Base-by-base conservation (phyloP, 2,329 filamentous ascomycete species). In the Keithomyces neogunnii region DNA sequence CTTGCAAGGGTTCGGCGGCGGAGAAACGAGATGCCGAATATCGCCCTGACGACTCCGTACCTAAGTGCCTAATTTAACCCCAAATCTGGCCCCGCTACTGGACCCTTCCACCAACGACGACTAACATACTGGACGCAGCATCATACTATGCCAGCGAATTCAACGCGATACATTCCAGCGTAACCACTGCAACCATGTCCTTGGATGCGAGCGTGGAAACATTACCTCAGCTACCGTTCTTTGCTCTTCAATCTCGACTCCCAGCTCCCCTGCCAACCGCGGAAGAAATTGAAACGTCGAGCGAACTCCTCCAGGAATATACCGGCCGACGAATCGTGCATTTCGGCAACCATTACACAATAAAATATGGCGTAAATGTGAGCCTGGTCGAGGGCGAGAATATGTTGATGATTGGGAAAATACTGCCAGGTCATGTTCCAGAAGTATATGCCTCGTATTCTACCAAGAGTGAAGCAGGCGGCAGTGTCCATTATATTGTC, bases 401-500 rank as follows among this genome's bases (percentile, higher is more conserved):
- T 44, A 43, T 53, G 45, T 40, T 53, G 5, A 49, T 53, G 7
- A 26, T 55, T 43, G 32, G 47, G 32, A 32, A 49, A 38, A 47
- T 28, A 33, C 40, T 42, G 40, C 19, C 33, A n/a, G 30, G 28
- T 2, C 26, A 43, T 30, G 50, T 50, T 11, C 53, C 53, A 26
- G 44, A 50, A 45, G 50, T 54, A n/a, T 54, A 32, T 33, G 53
- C 47, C 43, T 13, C 50, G 9, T 53, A 36, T 33, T 50, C 7
- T 5, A 9, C 48, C 3, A 44, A 11, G 3, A n/a, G 40, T 8
- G 38, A 44, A 29, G 50, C 19, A 6, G 50, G 50, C 7, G n/a
- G 28, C 2, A 4, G 38, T 5, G 39, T 56, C 28, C 59, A 54
- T 11, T 60, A 56, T 47, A 60, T 60, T 9, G 35, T 59, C 6